Base-by-base conservation (phyloP, 371 early-diverging fungal genomes). In the Haplosporangium sp. region DNA sequence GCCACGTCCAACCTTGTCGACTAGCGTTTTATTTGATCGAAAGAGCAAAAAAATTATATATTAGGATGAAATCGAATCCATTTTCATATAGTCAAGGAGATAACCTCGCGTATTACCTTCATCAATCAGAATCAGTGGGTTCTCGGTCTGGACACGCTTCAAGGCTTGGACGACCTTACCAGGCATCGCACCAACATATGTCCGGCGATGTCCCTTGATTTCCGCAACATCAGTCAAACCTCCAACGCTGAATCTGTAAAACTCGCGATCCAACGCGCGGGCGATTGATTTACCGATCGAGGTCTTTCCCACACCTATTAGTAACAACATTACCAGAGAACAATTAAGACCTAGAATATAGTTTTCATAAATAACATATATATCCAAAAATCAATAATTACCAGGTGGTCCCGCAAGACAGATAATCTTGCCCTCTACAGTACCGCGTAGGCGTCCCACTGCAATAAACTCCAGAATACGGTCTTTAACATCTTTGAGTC, bases 181-280 rank as follows among this genome's bases (percentile, higher is more conserved):
- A n/a, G 99, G 99, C 99, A 99, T 98, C 7, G 98, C 98, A 61
- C 99, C 99, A 19, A 99, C 98, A 82, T 99, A 99, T 4, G 99
- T 99, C 63, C 99, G 89, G 39, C 99, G 92, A 85, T 98, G 99
- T 11, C 98, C 99, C 88, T 99, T 98, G 84, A 99, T 96, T 81
- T 99, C 99, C 37, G 98, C 97, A 10, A 98, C 98, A 77, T 99
- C 99, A 0, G 94, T 94, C 75, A 99, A 83, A 6, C 99, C 99
- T 63, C 99, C 99, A 8, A 99, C 98, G 67, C 94, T 94, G 85
- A 99, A 97, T 42, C 99, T 89, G 85, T 92, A 98, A 74, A 98
- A 99, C 79, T 96, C 96, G 20, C 99, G 92, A 63, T 92, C 93
- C 42, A 98, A 85, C 4, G 99, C 96, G 38, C 96, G 92, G 2